Conservation (phyloP, 2,329 filamentous ascomycete genomes). For the Colletotrichum limetticola region DNA sequence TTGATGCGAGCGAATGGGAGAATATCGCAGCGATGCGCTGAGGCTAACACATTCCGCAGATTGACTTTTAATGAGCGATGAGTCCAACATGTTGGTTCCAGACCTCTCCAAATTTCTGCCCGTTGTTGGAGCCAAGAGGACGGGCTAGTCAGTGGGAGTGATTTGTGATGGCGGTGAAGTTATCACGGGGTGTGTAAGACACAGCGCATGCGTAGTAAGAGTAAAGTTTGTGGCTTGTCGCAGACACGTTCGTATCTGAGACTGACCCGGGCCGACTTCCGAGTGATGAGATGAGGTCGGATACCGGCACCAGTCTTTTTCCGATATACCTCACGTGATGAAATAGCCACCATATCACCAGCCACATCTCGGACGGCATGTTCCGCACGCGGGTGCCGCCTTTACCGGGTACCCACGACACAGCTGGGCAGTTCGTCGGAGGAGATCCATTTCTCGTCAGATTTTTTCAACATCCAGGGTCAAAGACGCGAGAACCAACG, state of each 20-base stretch:
- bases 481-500: slow-evolving; percentile 7
- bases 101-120: neutral
- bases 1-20: slow-evolving; percentile 11
- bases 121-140: neutral
- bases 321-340: neutral
- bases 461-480: slow-evolving; percentile 17
- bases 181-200: neutral
- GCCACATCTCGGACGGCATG: slow-evolving; percentile 2
- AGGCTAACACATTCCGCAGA: slow-evolving; percentile 4
- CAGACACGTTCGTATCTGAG: neutral
- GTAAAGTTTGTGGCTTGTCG: slow-evolving; percentile 4
- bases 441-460: slow-evolving; percentile 31
- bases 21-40: slow-evolving; percentile 17
- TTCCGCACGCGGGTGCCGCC: neutral
- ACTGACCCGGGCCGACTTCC: slow-evolving; percentile 1
- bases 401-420: slow-evolving; percentile 14
- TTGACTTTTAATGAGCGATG: neutral
- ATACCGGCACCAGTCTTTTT: slow-evolving; percentile 6
- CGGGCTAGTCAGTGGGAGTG: slow-evolving; percentile 15
- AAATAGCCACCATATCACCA: neutral
- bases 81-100: neutral
- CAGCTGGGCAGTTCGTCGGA: slow-evolving; percentile 23
- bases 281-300: neutral
- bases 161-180: neutral
- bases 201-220: neutral